phyloP scores from a whole-genome alignment of 108 stramenopile genomes.

The Epipyxis sp. region DNA sequence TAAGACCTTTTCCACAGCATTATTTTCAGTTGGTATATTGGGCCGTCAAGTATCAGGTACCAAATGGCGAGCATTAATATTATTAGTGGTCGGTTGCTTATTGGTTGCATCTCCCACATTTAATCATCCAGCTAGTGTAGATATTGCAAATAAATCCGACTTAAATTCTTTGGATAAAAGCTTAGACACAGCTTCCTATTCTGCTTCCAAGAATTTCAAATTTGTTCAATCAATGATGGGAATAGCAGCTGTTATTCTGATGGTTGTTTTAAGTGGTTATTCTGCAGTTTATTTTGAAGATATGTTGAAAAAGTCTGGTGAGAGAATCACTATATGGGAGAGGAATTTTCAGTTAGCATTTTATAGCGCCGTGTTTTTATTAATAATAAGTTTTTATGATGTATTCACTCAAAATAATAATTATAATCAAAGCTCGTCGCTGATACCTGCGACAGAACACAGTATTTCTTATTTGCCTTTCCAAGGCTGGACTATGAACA shows the following conservation, averaged over 20 bases:
- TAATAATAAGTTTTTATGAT: not conserved
- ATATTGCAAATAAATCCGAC: constrained; percentile 43
- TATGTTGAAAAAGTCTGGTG: constrained; percentile 70
- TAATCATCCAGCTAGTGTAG: constrained; percentile 57
- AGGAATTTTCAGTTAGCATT: constrained; percentile 74
- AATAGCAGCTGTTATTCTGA: constrained; percentile 74
- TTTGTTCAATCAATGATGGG: too few relatives aligned
- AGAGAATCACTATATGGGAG: constrained; percentile 77
- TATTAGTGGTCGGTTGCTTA: constrained; percentile 76
- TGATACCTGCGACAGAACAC: too few relatives aligned
- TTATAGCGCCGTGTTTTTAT: not conserved
- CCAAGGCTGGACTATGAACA: constrained; percentile 39
- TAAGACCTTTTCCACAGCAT: constrained; percentile 85
- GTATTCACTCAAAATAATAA: not conserved
- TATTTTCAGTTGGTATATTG: constrained; percentile 74
- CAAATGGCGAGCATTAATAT: constrained; percentile 82
- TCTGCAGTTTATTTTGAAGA: constrained; percentile 90
- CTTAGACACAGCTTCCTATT: not conserved
- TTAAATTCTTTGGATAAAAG: constrained; percentile 48
- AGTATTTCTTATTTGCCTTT: constrained; percentile 12
- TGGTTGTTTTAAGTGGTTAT: constrained; percentile 82
- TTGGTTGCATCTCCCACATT: constrained; percentile 72
- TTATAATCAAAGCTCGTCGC: not conserved
- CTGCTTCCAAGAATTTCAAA: too few relatives aligned
- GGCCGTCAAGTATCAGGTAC: constrained; percentile 68